Evolutionary conservation across 2,329 filamentous ascomycete genomes (phyloP), one percentile per base, ranked within the genome.

Genomic region (Colletotrichum sansevieriae): DNA sequence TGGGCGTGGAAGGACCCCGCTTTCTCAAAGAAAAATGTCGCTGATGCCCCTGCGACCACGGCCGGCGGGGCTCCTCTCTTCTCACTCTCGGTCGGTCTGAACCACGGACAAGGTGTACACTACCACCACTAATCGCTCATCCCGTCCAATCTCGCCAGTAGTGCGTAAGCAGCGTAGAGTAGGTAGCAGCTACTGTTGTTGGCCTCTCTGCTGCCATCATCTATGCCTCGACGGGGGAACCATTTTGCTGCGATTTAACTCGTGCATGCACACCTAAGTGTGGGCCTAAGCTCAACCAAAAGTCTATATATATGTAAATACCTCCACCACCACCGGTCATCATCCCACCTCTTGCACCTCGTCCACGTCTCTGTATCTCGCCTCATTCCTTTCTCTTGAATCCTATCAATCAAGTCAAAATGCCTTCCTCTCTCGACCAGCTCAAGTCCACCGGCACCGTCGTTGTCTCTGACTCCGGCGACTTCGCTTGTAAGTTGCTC

Each of bases 401-500:
- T 29, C 41, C 46, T 52, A 35, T 52, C 62, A 55, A 54, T 37
- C 11, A 18, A 55, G 37, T 39, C 68, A 73, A 74, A 83, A 98
- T 98, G 95, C 84, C 93, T 83, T 91, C 85, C 83, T 93, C 95
- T 83, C 92, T 99, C 77, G 96, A 98, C 77, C 95, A 98, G 87
- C 90, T 99, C 82, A 99, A 99, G 89, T 91, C 93, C 86, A 83
- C 92, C 81, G 96, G 96, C 91, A 99, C 96, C 79, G 94, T 93
- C 73, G 96, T 98, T 79, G 96, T 98, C 83, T 95, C 92, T 83
- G 96, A 98, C 87, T 97, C 95, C 83, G 96, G 90, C 87, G 91
- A 94, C 85, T 93, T 93, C 83, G 89, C 88, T 78, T 91, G 91
- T 93, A 83, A 85, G 90, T 90, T 71, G 37, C 13, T 52, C 56